Evolutionary conservation across 768 basidiomycete genomes (phyloP).

Genomic region (Lactarius quietus): DNA sequence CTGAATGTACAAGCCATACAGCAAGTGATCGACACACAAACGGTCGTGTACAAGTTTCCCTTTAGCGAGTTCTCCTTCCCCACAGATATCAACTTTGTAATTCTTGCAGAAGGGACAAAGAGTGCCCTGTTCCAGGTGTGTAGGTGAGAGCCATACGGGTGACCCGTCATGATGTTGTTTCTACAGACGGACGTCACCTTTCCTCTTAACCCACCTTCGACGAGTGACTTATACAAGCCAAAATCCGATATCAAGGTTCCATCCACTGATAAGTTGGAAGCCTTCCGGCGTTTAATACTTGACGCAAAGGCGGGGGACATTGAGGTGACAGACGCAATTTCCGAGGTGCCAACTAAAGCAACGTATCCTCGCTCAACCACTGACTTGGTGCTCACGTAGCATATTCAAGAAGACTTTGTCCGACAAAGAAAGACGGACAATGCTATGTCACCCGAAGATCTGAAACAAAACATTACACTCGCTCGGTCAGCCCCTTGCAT

Average conservation of each 20-base stretch:
- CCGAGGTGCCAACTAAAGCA: constrained; percentile 45
- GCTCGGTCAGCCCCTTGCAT: constrained; percentile 50
- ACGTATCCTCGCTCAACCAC: not conserved
- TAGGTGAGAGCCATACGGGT: not conserved
- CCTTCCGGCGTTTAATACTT: constrained; percentile 57
- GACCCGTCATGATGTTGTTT: constrained; percentile 1
- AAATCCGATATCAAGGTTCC: constrained; percentile 45
- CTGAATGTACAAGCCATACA: constrained; percentile 61
- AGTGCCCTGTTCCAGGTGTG: constrained; percentile 71
- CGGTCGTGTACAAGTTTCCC: constrained; percentile 70
- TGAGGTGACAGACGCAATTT: constrained; percentile 49
- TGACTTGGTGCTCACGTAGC: constrained; percentile 36
- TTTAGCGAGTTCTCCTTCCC: constrained; percentile 69
- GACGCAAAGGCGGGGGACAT: constrained; percentile 59
- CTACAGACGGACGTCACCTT: constrained; percentile 55
- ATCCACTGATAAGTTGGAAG: constrained; percentile 42
- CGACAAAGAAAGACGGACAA: constrained; percentile 38
- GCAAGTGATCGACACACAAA: constrained; percentile 60
- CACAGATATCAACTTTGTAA: constrained; percentile 66
- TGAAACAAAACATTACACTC: constrained; percentile 63
- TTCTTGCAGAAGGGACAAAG: constrained; percentile 59
- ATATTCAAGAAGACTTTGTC: constrained; percentile 76
- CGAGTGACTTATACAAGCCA: constrained; percentile 48
- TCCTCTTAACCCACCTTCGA: constrained; percentile 38
- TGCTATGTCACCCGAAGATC: constrained; percentile 51